Evolutionary conservation across 2,329 filamentous ascomycete genomes (phyloP).

Genomic region (Parastagonospora nodorum): DNA sequence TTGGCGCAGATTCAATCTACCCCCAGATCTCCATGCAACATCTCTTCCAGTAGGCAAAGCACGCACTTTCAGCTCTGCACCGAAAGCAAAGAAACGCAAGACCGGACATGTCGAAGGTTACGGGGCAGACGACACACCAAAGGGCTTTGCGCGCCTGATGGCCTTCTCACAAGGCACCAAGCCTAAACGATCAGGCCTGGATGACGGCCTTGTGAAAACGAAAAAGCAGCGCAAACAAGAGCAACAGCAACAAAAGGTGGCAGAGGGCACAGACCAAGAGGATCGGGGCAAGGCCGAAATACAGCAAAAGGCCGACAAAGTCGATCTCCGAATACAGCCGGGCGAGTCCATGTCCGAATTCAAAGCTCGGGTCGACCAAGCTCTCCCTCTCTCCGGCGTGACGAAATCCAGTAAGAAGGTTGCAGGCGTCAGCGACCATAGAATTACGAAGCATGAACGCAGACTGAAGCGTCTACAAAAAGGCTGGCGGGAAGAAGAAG

Average conservation of each 20-base stretch:
- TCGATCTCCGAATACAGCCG: slow-evolving; percentile 65
- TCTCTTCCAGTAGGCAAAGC: slow-evolving; percentile 61
- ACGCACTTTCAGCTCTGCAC: slow-evolving; percentile 38
- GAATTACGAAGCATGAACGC: slow-evolving; percentile 79
- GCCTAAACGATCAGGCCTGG: slow-evolving; percentile 64
- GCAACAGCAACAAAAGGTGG: slow-evolving; percentile 1
- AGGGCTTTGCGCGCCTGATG: slow-evolving; percentile 87
- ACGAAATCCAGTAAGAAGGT: slow-evolving; percentile 65
- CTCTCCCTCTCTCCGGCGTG: slow-evolving; percentile 76
- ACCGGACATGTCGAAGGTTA: slow-evolving; percentile 55
- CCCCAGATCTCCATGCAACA: slow-evolving; percentile 64
- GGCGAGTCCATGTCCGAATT: slow-evolving; percentile 86
- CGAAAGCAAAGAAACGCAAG: slow-evolving; percentile 45
- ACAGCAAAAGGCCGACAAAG: slow-evolving; percentile 27
- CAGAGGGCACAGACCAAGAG: slow-evolving; percentile 17
- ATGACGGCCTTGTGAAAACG: slow-evolving; percentile 64
- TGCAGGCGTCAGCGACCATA: slow-evolving; percentile 67
- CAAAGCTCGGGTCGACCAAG: slow-evolving; percentile 78
- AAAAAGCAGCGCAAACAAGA: slow-evolving; percentile 55
- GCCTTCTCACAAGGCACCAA: slow-evolving; percentile 64
- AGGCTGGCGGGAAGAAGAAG: slow-evolving; percentile 62
- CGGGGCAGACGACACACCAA: slow-evolving; percentile 79
- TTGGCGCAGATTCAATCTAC: slow-evolving; percentile 62
- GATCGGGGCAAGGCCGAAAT: slow-evolving; percentile 26
- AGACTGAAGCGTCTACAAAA: slow-evolving; percentile 68